Percentiles rank a stretch among this genome's conserved stretches.
Conservation (phyloP, 129 eudicot species). For the Flaveria linearis region DNA sequence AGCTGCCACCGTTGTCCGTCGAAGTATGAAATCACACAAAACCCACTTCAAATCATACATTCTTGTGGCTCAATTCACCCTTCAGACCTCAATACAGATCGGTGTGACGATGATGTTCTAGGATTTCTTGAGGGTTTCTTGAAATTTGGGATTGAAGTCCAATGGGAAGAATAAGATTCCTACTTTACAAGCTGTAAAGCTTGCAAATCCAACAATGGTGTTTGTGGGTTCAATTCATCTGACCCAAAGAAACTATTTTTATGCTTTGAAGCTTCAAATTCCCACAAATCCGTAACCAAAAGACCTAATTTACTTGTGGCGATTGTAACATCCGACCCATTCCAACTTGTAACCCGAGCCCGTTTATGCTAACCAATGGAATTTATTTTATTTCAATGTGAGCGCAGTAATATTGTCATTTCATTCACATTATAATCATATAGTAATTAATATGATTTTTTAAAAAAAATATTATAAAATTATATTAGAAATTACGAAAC, state of each 20-base stretch:
- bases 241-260: constrained; percentile 56
- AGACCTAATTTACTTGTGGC: constrained; percentile 33
- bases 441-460: too few species aligned
- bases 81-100: constrained; percentile 43
- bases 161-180: constrained; percentile 59
- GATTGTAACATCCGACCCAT: too few species aligned
- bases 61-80: constrained; percentile 47
- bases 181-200: constrained; percentile 56
- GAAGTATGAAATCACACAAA: constrained; percentile 63
- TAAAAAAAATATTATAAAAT: too few species aligned
- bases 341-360: too few species aligned
- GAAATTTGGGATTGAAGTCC: constrained; percentile 53
- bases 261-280: constrained; percentile 37
- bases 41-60: constrained; percentile 54
- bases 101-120: constrained; percentile 65
- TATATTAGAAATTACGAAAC: too few species aligned
- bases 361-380: too few species aligned
- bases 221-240: constrained; percentile 70
- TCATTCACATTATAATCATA: too few species aligned
- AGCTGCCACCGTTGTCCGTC: constrained; percentile 69
- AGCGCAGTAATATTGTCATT: too few species aligned
- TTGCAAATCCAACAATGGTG: constrained; percentile 51
- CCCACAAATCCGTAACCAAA: constrained; percentile 18
- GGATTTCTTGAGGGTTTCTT: constrained; percentile 61
- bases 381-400: too few species aligned